Base-by-base conservation (phyloP, 2,329 filamentous ascomycete species). In the Ambrosiella cleistominuta region DNA sequence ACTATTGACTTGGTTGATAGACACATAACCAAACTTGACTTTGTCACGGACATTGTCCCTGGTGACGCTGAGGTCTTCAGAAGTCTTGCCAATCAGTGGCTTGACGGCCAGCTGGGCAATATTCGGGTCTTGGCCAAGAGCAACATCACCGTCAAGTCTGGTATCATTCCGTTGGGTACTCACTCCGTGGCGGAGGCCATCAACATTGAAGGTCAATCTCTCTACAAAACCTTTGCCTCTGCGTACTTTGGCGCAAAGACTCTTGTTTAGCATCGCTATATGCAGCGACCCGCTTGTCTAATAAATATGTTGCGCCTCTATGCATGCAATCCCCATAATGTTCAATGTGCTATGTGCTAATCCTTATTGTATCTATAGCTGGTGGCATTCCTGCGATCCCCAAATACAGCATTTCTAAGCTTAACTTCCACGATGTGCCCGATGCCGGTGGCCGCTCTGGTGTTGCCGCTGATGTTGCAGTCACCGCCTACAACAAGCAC, bases 11-110 rank as follows among this genome's bases (percentile, higher is more conserved):
- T 97, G 55, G 77, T 85, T 53, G 86, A 95, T 66, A 86, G 87
- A 9, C 80, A 87, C 64, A 80, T 75, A 13, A 97, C 87, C 2
- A 73, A 79, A 59, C 73, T 97, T 59, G 86, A 96, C 65, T 83
- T 97, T 64, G 70, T 93, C 57, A 79, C 85, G 47, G 82, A 93
- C 61, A 70, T 97, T 44, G 73, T 78, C 42, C 85, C 88, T 35
- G 90, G 89, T 37, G 80, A 89, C 65, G 73, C 87, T 12, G 81
- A 89, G 57, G 84, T 83, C 5, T 81, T 96, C 64, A 83, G 87
- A 61, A 78, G 78, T 60, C 78, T 97, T 62, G 88, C 87, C 52
- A 88, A 93, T 67, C 86, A 95, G 68, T 97, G 88, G 83, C 72
- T 98, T 61, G 82, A 86, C 57, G 89, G 90, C 44, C 83, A 81